Percentiles rank a stretch among this genome's conserved stretches.
Evolutionary conservation across 352 stramenopile species (phyloP).

Genomic region (Pythium phragmiticola): DNA sequence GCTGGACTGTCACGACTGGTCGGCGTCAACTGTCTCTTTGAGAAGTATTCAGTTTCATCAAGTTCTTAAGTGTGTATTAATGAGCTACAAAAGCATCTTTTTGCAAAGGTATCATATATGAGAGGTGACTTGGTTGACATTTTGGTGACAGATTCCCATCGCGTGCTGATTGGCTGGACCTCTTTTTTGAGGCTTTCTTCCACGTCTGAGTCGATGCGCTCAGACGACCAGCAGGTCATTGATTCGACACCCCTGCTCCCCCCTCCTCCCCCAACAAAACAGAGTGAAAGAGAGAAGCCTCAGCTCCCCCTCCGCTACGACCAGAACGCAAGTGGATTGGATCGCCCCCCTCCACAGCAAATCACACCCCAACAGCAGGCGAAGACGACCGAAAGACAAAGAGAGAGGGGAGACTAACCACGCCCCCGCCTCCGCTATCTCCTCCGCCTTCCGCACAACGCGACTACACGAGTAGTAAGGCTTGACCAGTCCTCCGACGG

Average conservation of each 20-base stretch:
- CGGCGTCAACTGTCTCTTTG: slow-evolving; percentile 28
- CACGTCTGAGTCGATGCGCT: slow-evolving; percentile 21
- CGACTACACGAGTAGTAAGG: slow-evolving; percentile 1
- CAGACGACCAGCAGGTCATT: slow-evolving; percentile 17
- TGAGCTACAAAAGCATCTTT: no score
- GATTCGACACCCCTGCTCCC: not conserved
- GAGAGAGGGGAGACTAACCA: slow-evolving; percentile 3
- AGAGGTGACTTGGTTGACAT: slow-evolving; percentile 22
- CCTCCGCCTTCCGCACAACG: slow-evolving; percentile 2
- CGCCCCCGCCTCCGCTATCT: not conserved
- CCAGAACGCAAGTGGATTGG: not conserved
- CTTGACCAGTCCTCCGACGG: no score
- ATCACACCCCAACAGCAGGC: not conserved
- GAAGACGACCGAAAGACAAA: slow-evolving; percentile 1
- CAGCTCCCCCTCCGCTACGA: not conserved
- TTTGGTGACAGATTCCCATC: slow-evolving; percentile 19
- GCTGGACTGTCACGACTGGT: slow-evolving; percentile 5
- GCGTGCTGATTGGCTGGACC: slow-evolving; percentile 22
- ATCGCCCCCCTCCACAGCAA: not conserved
- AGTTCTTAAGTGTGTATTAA: not conserved
- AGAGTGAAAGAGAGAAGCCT: slow-evolving; percentile 6
- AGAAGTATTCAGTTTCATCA: slow-evolving; percentile 14
- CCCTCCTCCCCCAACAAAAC: not conserved
- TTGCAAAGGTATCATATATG: not conserved
- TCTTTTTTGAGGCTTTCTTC: slow-evolving; percentile 21